These are phyloP conservation scores for Euphrasia arctica DNA, from an alignment of 305 asterid genomes.

Conservation along the genomic window DNA sequence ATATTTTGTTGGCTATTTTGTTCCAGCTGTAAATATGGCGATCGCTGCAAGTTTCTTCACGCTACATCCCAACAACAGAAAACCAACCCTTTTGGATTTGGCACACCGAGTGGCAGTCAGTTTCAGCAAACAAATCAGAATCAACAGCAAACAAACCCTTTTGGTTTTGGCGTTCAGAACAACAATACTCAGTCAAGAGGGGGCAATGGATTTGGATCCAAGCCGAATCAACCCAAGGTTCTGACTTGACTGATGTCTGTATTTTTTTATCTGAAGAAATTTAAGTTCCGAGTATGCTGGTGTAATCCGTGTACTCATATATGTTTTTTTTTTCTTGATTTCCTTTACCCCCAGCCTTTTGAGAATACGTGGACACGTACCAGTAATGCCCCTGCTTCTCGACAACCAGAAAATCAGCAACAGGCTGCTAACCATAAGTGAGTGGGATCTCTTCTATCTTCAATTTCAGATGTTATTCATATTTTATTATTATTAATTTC, in stretches of 20 bases:
- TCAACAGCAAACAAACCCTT: conserved; percentile 61
- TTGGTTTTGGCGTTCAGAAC: conserved; percentile 70
- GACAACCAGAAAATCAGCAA: conserved; percentile 56
- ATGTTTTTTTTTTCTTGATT: conserved; percentile 24
- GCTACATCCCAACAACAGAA: conserved; percentile 51
- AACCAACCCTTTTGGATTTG: conserved; percentile 58
- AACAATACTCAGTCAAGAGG: conserved; percentile 51
- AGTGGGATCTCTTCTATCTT: conserved; percentile 28
- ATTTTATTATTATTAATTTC: conserved; percentile 17
- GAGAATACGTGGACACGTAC: conserved; percentile 82
- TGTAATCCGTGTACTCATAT: conserved; percentile 9
- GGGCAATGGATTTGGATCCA: conserved; percentile 47
- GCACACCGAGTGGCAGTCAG: conserved; percentile 39
- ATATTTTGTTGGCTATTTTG: conserved; percentile 29
- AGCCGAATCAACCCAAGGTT: conserved; percentile 72
- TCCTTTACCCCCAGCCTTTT: conserved; percentile 50
- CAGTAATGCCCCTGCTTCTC: conserved; percentile 43
- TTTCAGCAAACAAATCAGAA: conserved; percentile 41
- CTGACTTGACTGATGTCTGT: conserved; percentile 20
- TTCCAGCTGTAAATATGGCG: conserved; percentile 78
- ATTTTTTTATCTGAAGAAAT: not conserved
- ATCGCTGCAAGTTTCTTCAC: conserved; percentile 69
- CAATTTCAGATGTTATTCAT: conserved; percentile 15
- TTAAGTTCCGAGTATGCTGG: conserved; percentile 15
- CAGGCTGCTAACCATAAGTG: conserved; percentile 61